A percentile compares a stretch with the other conserved stretches of the same genome.
Conservation (phyloP, 148 eudicot genomes). For the Camellia sinensis region DNA sequence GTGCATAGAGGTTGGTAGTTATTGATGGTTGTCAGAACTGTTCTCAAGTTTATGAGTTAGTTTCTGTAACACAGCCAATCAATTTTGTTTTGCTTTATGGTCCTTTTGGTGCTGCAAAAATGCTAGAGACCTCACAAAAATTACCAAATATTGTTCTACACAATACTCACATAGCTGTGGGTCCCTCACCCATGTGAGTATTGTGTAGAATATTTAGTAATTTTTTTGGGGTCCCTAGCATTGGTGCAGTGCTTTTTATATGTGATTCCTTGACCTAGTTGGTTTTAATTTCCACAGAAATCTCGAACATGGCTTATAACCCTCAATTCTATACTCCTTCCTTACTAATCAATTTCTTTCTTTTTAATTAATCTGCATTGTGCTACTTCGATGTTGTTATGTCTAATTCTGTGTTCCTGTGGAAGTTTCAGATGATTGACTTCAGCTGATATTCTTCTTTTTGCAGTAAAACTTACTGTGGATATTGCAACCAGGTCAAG, state of each 20-base stretch:
- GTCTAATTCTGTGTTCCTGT: not conserved
- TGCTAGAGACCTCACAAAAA: too few species aligned
- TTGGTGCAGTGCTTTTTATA: too few species aligned
- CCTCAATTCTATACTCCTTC: not conserved
- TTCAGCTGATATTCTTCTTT: not conserved
- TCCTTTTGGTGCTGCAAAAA: not conserved
- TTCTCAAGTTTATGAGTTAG: too few species aligned
- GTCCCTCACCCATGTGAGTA: too few species aligned
- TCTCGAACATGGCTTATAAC: not conserved
- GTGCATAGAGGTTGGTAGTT: too few species aligned
- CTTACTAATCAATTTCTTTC: not conserved
- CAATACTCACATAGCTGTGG: too few species aligned
- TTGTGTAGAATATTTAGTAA: too few species aligned
- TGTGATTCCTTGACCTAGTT: not conserved
- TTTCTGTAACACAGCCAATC: too few species aligned
- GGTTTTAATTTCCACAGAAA: not conserved
- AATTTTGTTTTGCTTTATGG: not conserved
- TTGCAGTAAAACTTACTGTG: conserved; percentile 78
- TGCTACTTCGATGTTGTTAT: not conserved
- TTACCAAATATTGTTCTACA: too few species aligned
- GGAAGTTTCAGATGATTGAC: not conserved
- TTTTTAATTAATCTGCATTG: not conserved
- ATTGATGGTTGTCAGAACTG: too few species aligned
- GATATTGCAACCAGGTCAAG: conserved; percentile 58
- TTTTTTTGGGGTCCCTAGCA: too few species aligned